A percentile compares a stretch with the other conserved stretches of the same genome.
Evolutionary conservation across 2,329 filamentous ascomycete genomes (phyloP).

Genomic region (Ambrosiella cleistominuta): DNA sequence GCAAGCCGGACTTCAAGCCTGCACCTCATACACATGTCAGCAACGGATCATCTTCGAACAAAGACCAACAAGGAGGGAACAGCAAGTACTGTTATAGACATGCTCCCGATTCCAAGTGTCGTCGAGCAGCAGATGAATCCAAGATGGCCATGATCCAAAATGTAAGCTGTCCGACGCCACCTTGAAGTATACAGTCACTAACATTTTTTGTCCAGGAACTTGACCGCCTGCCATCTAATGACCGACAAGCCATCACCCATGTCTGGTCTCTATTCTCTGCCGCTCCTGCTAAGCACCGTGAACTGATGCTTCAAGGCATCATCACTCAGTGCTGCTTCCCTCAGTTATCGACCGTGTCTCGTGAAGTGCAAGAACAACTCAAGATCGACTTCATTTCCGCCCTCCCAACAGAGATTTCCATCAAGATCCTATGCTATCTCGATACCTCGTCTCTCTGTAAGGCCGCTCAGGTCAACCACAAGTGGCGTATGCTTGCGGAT

Average conservation of each 20-base stretch:
- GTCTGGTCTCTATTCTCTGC: constrained; percentile 98
- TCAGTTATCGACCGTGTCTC: constrained; percentile 81
- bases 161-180: constrained; percentile 30
- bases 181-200: too few relatives aligned
- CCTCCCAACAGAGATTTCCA: constrained; percentile 74
- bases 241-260: constrained; percentile 90
- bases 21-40: neutral
- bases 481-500: constrained; percentile 81
- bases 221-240: constrained; percentile 59
- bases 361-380: constrained; percentile 81
- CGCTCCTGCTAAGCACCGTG: constrained; percentile 80
- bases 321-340: constrained; percentile 95
- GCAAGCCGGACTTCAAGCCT: constrained; percentile 28
- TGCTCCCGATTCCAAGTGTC: constrained; percentile 81
- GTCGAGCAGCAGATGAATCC: constrained; percentile 79
- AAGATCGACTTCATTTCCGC: constrained; percentile 93
- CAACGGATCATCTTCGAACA: neutral
- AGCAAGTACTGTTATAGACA: constrained; percentile 95
- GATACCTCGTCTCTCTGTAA: constrained; percentile 92
- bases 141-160: constrained; percentile 92
- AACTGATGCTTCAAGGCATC: constrained; percentile 91
- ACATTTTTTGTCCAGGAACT: constrained; percentile 41
- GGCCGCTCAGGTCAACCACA: constrained; percentile 78
- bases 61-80: constrained; percentile 35
- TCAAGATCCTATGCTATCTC: constrained; percentile 82